phyloP scores from a whole-genome alignment of 83 land plant species.

The Thuja plicata region DNA sequence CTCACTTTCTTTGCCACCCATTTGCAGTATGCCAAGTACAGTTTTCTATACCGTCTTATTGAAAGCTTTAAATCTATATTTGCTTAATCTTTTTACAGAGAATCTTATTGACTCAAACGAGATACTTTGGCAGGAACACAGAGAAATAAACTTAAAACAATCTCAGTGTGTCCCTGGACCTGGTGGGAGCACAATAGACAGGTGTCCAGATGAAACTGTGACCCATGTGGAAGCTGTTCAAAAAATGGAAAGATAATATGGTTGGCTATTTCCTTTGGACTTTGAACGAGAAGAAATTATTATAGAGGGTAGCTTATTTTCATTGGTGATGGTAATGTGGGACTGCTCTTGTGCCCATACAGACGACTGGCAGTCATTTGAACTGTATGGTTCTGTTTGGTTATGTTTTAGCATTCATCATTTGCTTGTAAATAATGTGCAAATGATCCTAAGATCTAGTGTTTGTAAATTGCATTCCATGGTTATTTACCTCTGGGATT shows the following conservation, averaged over 20 bases:
- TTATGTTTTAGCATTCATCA: no score
- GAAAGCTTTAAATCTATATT: not conserved
- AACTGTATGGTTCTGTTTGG: no score
- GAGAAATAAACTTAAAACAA: constrained; percentile 18
- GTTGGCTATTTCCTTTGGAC: no score
- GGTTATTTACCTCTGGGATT: no score
- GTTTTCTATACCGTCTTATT: not conserved
- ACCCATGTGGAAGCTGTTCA: constrained; percentile 9
- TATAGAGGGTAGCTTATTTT: no score
- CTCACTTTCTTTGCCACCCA: constrained; percentile 22
- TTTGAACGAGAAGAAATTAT: no score
- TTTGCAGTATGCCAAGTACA: constrained; percentile 17
- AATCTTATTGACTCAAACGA: not conserved
- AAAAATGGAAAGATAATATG: constrained; percentile 16
- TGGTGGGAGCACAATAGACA: constrained; percentile 12
- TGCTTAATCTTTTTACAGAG: not conserved
- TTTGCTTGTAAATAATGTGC: no score
- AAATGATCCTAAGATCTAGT: no score
- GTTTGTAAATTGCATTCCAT: no score
- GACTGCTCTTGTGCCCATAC: no score
- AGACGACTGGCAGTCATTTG: no score
- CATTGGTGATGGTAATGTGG: no score
- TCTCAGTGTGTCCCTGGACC: constrained; percentile 18
- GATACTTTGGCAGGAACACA: constrained; percentile 15
- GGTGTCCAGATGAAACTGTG: constrained; percentile 18